These are phyloP conservation scores for Rhodosporidiobolus odoratus DNA, from an alignment of 768 basidiomycete species.

Conservation along the genomic window DNA sequence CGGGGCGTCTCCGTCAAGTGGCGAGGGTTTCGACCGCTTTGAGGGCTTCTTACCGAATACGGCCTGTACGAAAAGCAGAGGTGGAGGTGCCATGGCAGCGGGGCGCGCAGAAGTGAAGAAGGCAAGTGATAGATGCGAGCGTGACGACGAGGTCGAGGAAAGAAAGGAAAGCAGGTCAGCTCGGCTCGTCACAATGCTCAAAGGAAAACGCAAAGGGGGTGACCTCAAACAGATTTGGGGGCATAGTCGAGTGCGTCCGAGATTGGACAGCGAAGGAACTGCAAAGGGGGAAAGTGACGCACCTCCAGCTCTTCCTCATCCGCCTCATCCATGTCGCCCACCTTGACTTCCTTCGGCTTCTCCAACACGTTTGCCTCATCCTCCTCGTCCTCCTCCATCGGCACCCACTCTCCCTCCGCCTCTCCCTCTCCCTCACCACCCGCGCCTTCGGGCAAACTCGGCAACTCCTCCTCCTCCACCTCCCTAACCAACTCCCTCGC, in stretches of 20 bases:
- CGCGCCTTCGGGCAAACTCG: slow-evolving; percentile 43
- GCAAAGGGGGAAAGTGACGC: slow-evolving; percentile 2
- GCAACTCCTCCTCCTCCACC: slow-evolving; percentile 35
- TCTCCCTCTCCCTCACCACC: slow-evolving; percentile 50
- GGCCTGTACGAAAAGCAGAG: slow-evolving; percentile 49
- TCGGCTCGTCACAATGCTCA: too few species aligned
- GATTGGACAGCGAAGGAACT: too few species aligned
- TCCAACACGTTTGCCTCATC: slow-evolving; percentile 10
- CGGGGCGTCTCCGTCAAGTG: slow-evolving; percentile 40
- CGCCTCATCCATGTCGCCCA: slow-evolving; percentile 5
- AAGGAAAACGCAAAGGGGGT: too few species aligned
- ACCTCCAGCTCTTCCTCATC: slow-evolving; percentile 28
- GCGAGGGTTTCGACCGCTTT: slow-evolving; percentile 42
- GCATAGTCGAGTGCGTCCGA: too few species aligned
- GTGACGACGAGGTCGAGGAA: background rate
- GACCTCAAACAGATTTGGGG: too few species aligned
- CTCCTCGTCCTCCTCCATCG: background rate
- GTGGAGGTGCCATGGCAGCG: background rate
- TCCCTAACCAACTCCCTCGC: slow-evolving; percentile 21
- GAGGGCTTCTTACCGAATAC: slow-evolving; percentile 60
- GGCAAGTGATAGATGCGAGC: background rate
- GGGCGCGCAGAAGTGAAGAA: too few species aligned
- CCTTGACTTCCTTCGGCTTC: background rate
- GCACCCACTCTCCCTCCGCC: slow-evolving; percentile 7
- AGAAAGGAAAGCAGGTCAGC: background rate